Percentiles rank a stretch among this genome's conserved stretches.
These are phyloP conservation scores for Cercospora beticola DNA, from an alignment of 2,329 filamentous ascomycete genomes.

Conservation along the genomic window DNA sequence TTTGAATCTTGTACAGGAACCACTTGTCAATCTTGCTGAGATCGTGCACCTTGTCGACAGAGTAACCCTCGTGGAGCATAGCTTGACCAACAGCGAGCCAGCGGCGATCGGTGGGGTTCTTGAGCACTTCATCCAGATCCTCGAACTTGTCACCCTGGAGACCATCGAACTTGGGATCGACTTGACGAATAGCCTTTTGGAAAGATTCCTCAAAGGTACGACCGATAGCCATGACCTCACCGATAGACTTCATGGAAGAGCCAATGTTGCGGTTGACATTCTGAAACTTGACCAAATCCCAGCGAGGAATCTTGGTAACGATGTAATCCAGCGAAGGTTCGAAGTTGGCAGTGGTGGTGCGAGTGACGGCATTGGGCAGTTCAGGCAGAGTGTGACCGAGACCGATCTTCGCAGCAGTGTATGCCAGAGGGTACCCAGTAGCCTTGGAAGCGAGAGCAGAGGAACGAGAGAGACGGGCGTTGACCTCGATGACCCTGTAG, in stretches of 20 bases:
- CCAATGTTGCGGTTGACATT: constrained; percentile 97
- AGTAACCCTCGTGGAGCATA: constrained; percentile 95
- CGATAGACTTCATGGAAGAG: constrained; percentile 97
- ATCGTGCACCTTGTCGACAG: constrained; percentile 86
- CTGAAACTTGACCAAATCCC: constrained; percentile 98
- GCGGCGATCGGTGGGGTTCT: constrained; percentile 91
- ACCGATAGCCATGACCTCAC: constrained; percentile 98
- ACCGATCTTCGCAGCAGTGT: constrained; percentile 97
- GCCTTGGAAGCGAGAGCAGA: constrained; percentile 97
- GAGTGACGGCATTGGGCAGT: constrained; percentile 95
- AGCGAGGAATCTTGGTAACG: constrained; percentile 96
- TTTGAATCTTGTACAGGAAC: constrained; percentile 98
- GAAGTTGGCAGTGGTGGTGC: constrained; percentile 98
- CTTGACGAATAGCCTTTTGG: constrained; percentile 97
- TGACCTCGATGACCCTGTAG: constrained; percentile 98
- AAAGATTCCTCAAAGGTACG: constrained; percentile 98
- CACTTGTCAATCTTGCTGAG: constrained; percentile 99
- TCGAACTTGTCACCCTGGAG: constrained; percentile 97
- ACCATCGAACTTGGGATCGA: constrained; percentile 86
- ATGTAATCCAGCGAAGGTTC: constrained; percentile 97
- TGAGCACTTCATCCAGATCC: constrained; percentile 82
- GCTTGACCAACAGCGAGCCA: constrained; percentile 98
- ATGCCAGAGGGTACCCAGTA: constrained; percentile 94
- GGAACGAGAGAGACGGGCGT: constrained; percentile 95
- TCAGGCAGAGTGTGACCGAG: constrained; percentile 93